These are phyloP conservation scores for Phytophthora vignae DNA, from an alignment of 352 stramenopile species.

Conservation along the genomic window DNA sequence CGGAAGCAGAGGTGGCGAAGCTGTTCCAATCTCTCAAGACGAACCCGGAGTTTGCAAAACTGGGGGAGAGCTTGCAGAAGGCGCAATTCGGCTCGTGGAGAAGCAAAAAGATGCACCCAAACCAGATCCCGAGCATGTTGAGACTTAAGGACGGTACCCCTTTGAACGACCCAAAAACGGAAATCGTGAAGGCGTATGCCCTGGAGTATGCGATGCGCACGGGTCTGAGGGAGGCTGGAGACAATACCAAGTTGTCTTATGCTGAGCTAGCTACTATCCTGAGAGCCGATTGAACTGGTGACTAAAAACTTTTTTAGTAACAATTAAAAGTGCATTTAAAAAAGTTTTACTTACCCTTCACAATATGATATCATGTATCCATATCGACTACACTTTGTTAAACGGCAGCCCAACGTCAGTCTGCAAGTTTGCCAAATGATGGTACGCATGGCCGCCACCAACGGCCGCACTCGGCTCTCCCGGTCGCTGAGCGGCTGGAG, in stretches of 20 bases:
- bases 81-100: neutral
- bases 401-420: neutral
- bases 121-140: neutral
- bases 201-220: neutral
- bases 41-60: neutral
- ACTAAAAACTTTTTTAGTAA: no score
- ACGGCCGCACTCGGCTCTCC: conserved; percentile 11
- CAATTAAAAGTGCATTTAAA: no score
- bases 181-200: neutral
- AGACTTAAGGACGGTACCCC: no score
- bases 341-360: neutral
- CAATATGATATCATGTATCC: neutral
- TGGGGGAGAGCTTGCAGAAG: neutral
- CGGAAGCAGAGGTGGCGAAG: neutral
- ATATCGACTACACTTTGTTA: neutral
- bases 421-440: conserved; percentile 17
- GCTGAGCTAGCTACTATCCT: no score
- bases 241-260: neutral
- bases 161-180: neutral
- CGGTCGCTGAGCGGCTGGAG: conserved; percentile 56
- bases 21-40: neutral
- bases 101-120: neutral
- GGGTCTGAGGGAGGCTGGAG: neutral
- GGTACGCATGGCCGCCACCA: conserved; percentile 12
- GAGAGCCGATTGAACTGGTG: no score